A percentile compares a stretch with the other conserved stretches of the same genome.
phyloP scores from a whole-genome alignment of 2,329 filamentous ascomycete genomes.

The Colletotrichum horii region DNA sequence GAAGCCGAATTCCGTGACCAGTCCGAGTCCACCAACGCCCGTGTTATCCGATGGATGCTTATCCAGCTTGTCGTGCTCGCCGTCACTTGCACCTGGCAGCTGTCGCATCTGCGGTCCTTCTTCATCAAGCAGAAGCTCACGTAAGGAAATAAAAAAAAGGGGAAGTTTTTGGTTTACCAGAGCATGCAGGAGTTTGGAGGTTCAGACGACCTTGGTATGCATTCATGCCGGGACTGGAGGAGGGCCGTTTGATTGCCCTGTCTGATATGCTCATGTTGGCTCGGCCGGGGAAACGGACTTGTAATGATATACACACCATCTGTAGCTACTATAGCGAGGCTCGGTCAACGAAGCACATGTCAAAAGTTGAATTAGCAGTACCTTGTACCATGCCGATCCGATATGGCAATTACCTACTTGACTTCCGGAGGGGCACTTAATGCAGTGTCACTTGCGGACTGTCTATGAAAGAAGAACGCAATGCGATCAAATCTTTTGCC shows the following conservation, averaged over 20 bases:
- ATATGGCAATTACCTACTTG: not conserved
- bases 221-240: not conserved
- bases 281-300: not conserved
- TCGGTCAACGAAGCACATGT: constrained; percentile 20
- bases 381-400: not conserved
- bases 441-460: not conserved
- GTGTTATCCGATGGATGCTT: constrained; percentile 92
- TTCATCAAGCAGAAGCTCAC: constrained; percentile 99
- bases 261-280: not conserved
- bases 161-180: not conserved
- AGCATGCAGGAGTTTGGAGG: not conserved
- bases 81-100: constrained; percentile 93
- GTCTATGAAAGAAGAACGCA: not conserved
- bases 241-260: not conserved
- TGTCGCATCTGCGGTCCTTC: constrained; percentile 93
- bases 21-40: constrained; percentile 88
- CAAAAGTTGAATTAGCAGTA: not conserved
- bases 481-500: not conserved
- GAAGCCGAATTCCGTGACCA: constrained; percentile 98
- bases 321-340: constrained; percentile 14
- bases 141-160: constrained; percentile 46
- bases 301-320: constrained; percentile 21
- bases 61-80: constrained; percentile 87
- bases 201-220: not conserved
- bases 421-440: not conserved